Evolutionary conservation across 257 asterid species (phyloP), one percentile per base, ranked within the genome.

Genomic region (Vinca minor): DNA sequence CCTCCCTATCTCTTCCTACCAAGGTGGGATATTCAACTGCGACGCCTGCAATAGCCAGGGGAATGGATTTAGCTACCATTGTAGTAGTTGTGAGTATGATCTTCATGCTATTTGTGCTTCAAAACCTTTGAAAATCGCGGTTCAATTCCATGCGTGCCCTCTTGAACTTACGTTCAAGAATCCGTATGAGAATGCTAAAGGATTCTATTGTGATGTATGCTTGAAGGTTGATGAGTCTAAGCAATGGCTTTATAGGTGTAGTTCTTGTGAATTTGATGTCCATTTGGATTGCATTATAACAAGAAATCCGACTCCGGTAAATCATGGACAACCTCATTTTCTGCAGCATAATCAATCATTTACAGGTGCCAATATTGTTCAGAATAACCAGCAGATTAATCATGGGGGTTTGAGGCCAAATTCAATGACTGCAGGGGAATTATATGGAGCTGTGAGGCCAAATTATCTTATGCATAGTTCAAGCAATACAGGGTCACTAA

Each of bases 161-260:
- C 87, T 87, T 6, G 63, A 71, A 7, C 81, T 87, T 4, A 76
- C 80, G 4, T 87, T 84, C 74, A 57, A 50, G 54, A 78, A 53
- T 62, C 91, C 89, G 21, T 87, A 80, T 21, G 31, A 4, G 15
- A 55, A 76, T 11, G 54, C 71, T 0, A 62, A 26, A 2, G 95
- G 91, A 3, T 87, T 87, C 45, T 73, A 82, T 0, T 87, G 95
- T 67, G 85, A 87, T 50, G 59, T 84, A 1, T 87, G 95, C 49
- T 48, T 68, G 4, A 69, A 58, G 29, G 66, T 76, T n/a, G n/a
- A n/a, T 31, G 91, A 82, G 65, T 38, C 63, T 18, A 80, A 79
- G 34, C 87, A 84, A 73, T 87, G 95, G 95, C 73, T 83, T 3
- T 87, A 87, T 69, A 77, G 90, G 49, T 86, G 94, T 68, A 39